These are phyloP conservation scores for Phytopythium oedochilum DNA, from an alignment of 352 stramenopile species.

Conservation along the genomic window DNA sequence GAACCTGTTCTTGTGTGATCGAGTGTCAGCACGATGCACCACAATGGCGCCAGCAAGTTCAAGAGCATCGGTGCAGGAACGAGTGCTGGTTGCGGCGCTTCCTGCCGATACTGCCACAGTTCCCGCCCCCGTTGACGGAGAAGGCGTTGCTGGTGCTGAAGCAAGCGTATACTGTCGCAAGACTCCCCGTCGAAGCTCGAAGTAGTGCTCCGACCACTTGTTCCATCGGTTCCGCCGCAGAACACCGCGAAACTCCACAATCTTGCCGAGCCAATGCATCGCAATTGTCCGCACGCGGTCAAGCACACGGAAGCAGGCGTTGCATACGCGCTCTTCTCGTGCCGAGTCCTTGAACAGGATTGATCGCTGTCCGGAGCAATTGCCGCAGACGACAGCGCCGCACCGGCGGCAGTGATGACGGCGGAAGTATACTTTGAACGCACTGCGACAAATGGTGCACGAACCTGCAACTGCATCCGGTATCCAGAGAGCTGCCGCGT, in stretches of 20 bases:
- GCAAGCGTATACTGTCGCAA: constrained; percentile 76
- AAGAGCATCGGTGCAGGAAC: constrained; percentile 57
- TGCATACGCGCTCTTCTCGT: constrained; percentile 67
- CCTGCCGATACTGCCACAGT: background rate
- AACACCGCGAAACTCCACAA: constrained; percentile 69
- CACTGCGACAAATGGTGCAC: constrained; percentile 62
- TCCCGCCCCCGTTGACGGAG: background rate
- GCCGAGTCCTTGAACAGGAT: constrained; percentile 67
- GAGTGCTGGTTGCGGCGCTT: background rate
- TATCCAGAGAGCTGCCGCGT: constrained; percentile 72
- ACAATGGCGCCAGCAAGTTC: constrained; percentile 76
- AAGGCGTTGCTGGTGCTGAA: constrained; percentile 14
- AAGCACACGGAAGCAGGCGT: constrained; percentile 59
- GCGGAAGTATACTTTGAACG: constrained; percentile 76
- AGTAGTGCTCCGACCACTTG: constrained; percentile 85
- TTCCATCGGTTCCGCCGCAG: constrained; percentile 64
- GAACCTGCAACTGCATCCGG: constrained; percentile 58
- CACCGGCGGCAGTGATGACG: constrained; percentile 79
- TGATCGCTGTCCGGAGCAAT: constrained; percentile 61
- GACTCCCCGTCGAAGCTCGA: constrained; percentile 65
- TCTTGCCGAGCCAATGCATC: constrained; percentile 57
- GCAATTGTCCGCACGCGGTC: constrained; percentile 59
- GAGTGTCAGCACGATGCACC: constrained; percentile 69
- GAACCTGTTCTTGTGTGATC: constrained; percentile 62
- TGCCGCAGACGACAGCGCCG: constrained; percentile 71